phyloP scores from a whole-genome alignment of 164 flowering plant species.

The Vitis riparia region DNA sequence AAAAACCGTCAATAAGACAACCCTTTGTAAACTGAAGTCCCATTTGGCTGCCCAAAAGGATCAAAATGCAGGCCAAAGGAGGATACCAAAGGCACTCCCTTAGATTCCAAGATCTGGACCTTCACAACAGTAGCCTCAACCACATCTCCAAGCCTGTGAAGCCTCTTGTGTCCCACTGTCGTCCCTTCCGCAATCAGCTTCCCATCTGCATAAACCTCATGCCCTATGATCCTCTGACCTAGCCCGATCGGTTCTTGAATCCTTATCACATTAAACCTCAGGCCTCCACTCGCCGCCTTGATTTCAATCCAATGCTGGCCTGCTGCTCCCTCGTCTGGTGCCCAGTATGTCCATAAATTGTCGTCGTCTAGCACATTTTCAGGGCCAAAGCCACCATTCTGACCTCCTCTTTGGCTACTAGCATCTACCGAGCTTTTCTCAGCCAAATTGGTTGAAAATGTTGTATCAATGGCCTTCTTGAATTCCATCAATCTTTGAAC shows the following conservation, averaged over 20 bases:
- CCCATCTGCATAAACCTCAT: slow-evolving; percentile 68
- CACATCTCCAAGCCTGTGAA: slow-evolving; percentile 68
- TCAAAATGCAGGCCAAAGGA: slow-evolving; percentile 20
- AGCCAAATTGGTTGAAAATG: slow-evolving; percentile 62
- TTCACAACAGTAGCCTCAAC: slow-evolving; percentile 50
- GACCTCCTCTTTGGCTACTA: slow-evolving; percentile 82
- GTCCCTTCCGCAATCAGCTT: slow-evolving; percentile 50
- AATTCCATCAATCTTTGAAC: slow-evolving; percentile 53
- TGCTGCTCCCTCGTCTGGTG: slow-evolving; percentile 46
- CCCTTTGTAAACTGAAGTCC: no score
- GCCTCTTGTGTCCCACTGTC: slow-evolving; percentile 88
- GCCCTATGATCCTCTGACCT: slow-evolving; percentile 76
- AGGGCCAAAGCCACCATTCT: slow-evolving; percentile 50
- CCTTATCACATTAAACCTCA: slow-evolving; percentile 80
- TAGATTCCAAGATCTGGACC: slow-evolving; percentile 43
- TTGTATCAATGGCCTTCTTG: slow-evolving; percentile 51
- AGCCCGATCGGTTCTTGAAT: slow-evolving; percentile 92
- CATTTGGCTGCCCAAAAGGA: slow-evolving; percentile 12
- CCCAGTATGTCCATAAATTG: slow-evolving; percentile 90
- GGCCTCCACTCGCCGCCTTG: slow-evolving; percentile 18
- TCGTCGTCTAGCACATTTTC: slow-evolving; percentile 64
- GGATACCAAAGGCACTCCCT: slow-evolving; percentile 59
- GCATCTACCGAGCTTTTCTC: slow-evolving; percentile 37
- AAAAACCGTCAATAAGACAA: no score
- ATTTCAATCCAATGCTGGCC: slow-evolving; percentile 74